Percentiles rank a stretch among this genome's conserved stretches.
These are phyloP conservation scores for Tuber indicum DNA, from an alignment of 495 filamentous ascomycete species.

Conservation along the genomic window DNA sequence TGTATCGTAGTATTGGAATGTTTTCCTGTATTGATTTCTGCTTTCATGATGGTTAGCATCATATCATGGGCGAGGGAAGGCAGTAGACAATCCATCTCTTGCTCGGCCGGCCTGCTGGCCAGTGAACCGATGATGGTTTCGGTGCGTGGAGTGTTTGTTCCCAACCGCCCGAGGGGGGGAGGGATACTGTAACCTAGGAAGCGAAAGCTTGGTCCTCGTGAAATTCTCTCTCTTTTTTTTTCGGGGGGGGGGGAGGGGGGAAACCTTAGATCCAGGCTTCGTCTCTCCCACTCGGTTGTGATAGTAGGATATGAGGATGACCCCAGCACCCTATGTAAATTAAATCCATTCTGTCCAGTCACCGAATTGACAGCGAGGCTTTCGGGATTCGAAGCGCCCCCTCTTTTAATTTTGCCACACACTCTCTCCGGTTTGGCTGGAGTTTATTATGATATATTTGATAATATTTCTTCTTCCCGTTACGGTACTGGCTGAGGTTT, in stretches of 20 bases:
- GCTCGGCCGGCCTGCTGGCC: neutral
- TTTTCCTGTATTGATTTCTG: neutral
- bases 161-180: neutral
- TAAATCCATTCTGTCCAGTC: neutral
- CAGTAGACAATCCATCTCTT: neutral
- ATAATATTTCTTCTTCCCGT: neutral
- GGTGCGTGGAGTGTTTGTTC: neutral
- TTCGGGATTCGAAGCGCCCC: neutral
- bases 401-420: neutral
- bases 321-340: neutral
- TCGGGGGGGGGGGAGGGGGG: neutral
- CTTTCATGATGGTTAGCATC: neutral
- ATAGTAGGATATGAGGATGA: neutral
- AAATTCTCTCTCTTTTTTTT: neutral
- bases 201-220: neutral
- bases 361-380: neutral
- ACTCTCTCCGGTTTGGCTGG: neutral
- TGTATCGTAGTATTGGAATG: neutral
- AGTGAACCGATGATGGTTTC: neutral
- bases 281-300: neutral
- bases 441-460: neutral
- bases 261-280: neutral
- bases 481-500: neutral
- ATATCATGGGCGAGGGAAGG: neutral
- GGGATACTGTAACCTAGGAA: neutral